Evolutionary conservation across 768 basidiomycete species (phyloP), one percentile per base, ranked within the genome.

Genomic region (Amanita rimosa): DNA sequence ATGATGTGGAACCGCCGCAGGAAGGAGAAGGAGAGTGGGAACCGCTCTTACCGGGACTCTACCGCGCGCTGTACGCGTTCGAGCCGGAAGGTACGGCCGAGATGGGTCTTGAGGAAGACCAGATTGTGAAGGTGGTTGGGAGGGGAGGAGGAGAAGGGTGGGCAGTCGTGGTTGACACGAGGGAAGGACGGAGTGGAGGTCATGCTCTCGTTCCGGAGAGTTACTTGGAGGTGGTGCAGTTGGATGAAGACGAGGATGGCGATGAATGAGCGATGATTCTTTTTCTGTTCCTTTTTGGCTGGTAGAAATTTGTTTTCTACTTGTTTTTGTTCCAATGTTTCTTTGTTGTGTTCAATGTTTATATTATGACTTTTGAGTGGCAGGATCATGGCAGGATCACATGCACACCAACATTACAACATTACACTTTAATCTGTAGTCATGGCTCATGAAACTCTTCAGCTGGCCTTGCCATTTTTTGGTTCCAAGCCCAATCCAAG

Each of bases 181-280:
- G 44, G 48, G 22, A 35, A 48, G 37, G 55, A 48, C 39, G 50
- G 34, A 54, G 62, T 14, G 44, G 54, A 35, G 47, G 53, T n/a
- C 83, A 86, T 63, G 85, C 83, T 6, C 72, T 89, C 27, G 86
- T 89, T 6, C 86, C 86, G 0, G 86, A 87, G 64, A 79, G 83
- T 51, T 88, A 89, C 65, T 58, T 89, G 54, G 83, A 84, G 59
- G 62, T 69, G 13, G 67, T 81, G 14, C 69, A 67, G 57, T 56
- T 76, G 52, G 74, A 75, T 57, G 62, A 60, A 60, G 19, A 38
- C 13, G 13, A 11, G 8, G 27, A 31, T 13, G 29, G 31, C 11
- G 13, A 31, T 13, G 31, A 31, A 11, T 31, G 31, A 31, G 6
- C 26, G 26, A 24, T 5, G 22, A 5, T 24, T 5, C 5, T 24